A percentile compares a stretch with the other conserved stretches of the same genome.
phyloP scores from a whole-genome alignment of 1,284 basidiomycete species.

The Heterobasidion parviporum region DNA sequence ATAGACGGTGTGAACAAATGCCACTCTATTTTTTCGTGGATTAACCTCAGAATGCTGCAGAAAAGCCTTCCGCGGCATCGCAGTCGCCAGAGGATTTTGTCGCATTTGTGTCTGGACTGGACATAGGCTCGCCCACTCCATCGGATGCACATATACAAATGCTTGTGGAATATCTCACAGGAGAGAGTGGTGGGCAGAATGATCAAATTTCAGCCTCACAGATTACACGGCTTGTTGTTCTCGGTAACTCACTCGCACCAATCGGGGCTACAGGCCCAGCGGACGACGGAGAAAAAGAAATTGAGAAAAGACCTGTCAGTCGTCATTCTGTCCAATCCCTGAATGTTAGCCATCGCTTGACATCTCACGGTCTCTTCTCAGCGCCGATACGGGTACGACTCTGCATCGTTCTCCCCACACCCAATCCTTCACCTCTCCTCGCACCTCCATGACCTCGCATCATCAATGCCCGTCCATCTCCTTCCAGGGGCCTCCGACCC shows the following conservation, averaged over 20 bases:
- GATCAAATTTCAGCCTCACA: constrained; percentile 61
- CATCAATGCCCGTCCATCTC: constrained; percentile 72
- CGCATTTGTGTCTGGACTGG: constrained; percentile 79
- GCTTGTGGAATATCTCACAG: constrained; percentile 81
- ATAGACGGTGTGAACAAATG: constrained; percentile 29
- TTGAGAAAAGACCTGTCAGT: constrained; percentile 55
- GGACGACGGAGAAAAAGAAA: constrained; percentile 47
- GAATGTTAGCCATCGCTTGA: neutral
- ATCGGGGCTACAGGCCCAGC: constrained; percentile 24
- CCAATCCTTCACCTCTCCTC: constrained; percentile 67
- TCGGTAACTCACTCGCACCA: constrained; percentile 76
- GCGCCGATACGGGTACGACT: constrained; percentile 54
- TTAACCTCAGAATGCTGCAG: neutral
- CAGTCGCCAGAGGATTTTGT: constrained; percentile 60
- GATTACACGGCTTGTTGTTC: constrained; percentile 79
- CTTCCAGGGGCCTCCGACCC: constrained; percentile 87
- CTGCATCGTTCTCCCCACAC: constrained; percentile 60
- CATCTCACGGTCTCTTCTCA: constrained; percentile 16
- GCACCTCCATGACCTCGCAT: constrained; percentile 67
- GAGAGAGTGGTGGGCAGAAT: constrained; percentile 67
- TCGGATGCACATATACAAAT: constrained; percentile 74
- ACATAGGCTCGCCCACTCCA: constrained; percentile 51
- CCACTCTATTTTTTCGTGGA: neutral
- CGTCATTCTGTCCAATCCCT: neutral
- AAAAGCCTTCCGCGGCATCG: neutral